phyloP scores from a whole-genome alignment of 1,284 basidiomycete species.

The Cutaneotrichosporon daszewskae region DNA sequence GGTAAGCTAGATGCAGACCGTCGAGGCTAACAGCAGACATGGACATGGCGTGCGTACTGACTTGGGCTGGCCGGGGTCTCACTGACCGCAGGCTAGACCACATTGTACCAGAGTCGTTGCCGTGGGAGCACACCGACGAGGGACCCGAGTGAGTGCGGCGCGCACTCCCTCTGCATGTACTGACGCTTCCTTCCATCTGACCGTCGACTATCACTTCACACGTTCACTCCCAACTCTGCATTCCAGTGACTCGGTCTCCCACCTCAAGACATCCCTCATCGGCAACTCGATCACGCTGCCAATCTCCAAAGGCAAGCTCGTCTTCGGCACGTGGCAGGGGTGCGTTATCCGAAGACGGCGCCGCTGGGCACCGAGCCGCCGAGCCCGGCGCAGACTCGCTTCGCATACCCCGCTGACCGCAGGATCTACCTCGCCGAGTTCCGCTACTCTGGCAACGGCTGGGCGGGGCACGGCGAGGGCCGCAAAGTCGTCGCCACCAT shows the following conservation, averaged over 20 bases:
- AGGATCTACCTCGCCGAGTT: conserved; percentile 38
- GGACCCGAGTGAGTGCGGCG: conserved; percentile 66
- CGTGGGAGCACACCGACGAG: conserved; percentile 85
- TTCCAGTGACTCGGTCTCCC: conserved; percentile 59
- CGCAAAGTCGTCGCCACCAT: conserved; percentile 44
- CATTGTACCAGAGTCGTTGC: conserved; percentile 78
- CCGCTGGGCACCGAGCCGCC: too few species aligned
- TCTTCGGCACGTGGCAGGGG: conserved; percentile 86
- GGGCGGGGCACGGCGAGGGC: conserved; percentile 36
- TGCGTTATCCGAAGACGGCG: too few species aligned
- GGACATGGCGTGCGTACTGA: conserved; percentile 45
- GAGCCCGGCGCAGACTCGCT: too few species aligned
- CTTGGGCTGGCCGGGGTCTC: conserved; percentile 43
- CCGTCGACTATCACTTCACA: neutral
- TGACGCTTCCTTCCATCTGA: neutral
- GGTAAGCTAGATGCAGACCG: conserved; percentile 2
- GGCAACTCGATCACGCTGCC: conserved; percentile 77
- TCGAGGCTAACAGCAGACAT: conserved; percentile 40
- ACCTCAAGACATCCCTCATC: conserved; percentile 79
- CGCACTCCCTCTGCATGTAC: neutral
- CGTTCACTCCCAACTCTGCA: neutral
- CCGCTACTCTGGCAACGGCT: conserved; percentile 37
- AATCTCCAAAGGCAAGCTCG: conserved; percentile 73
- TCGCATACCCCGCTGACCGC: too few species aligned
- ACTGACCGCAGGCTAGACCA: conserved; percentile 57